Base-by-base conservation (phyloP, 768 basidiomycete genomes). In the Amanita exitialis region DNA sequence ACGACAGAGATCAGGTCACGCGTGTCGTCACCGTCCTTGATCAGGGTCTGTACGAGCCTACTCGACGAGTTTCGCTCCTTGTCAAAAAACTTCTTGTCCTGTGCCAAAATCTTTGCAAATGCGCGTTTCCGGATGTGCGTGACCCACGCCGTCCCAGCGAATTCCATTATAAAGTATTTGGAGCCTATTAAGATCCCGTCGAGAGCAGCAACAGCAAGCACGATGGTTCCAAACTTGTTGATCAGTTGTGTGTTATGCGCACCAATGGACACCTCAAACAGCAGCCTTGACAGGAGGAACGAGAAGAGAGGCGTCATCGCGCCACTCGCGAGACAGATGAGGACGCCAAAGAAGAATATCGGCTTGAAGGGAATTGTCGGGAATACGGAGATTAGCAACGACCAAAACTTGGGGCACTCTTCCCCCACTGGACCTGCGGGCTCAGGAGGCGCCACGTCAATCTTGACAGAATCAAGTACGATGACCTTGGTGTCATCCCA, bases 301-400 rank as follows among this genome's bases (percentile, higher is more conserved):
- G 95, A 93, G 74, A 97, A 99, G 41, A 97, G 53, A 2, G 96
- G 95, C 0, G 92, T 96, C 72, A 87, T 80, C 3, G 87, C 77
- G 18, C 96, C 95, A 57, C 81, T 86, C 48, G 78, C 64, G 37
- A 91, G 55, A 52, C 84, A 83, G n/a, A 78, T 60, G 51, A 81
- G 2, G 21, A 95, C 70, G 15, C 93, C 93, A 47, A 88, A 25
- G 61, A 80, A 58, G 53, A 96, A 64, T 38, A 89, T 55, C 3
- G 73, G 71, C 59, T 94, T 96, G 61, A 76, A 63, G 0, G 93
- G 92, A 23, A 96, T 68, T 0, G 79, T 79, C 2, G 84, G 86
- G 62, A 80, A 83, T 53, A 84, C 72, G 6, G 64, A 66, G 52
- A 75, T 75, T 13, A 85, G 56, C 20, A 82, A 74, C 0, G 59